phyloP scores from a whole-genome alignment of 2,329 filamentous ascomycete genomes.

The Sarocladiaceae sp. region DNA sequence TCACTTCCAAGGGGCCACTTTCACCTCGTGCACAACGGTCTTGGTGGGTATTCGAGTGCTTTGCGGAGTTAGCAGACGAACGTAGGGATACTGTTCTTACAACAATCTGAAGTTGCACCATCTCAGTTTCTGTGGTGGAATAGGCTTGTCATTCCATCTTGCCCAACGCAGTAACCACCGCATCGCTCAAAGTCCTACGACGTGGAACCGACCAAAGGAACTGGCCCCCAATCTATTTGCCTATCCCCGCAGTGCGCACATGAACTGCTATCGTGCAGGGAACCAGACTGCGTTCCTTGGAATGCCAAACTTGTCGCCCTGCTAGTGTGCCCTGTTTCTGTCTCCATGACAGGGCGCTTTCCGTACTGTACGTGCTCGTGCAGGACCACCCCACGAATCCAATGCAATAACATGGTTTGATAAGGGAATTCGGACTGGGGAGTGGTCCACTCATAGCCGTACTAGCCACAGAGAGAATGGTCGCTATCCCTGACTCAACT shows the following conservation, averaged over 20 bases:
- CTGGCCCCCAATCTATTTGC: background rate
- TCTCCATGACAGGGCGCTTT: conserved; percentile 1
- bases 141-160: background rate
- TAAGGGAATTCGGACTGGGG: background rate
- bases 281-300: conserved; percentile 1
- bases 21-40: conserved; percentile 4
- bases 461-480: background rate
- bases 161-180: background rate
- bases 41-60: background rate
- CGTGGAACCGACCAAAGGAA: background rate
- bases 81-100: too few species aligned
- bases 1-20: background rate
- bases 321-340: conserved; percentile 4
- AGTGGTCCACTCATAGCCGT: conserved; percentile 2
- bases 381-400: background rate
- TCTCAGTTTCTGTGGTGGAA: too few species aligned
- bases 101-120: too few species aligned
- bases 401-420: conserved; percentile 4
- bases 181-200: background rate
- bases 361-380: too few species aligned
- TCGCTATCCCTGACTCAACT: background rate
- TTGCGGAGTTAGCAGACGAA: background rate
- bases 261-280: background rate
- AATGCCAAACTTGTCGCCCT: background rate
- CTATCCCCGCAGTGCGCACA: background rate